Percentiles rank a stretch among this genome's conserved stretches.
These are phyloP conservation scores for Scleroderma citrinum DNA, from an alignment of 768 basidiomycete genomes.

Conservation along the genomic window DNA sequence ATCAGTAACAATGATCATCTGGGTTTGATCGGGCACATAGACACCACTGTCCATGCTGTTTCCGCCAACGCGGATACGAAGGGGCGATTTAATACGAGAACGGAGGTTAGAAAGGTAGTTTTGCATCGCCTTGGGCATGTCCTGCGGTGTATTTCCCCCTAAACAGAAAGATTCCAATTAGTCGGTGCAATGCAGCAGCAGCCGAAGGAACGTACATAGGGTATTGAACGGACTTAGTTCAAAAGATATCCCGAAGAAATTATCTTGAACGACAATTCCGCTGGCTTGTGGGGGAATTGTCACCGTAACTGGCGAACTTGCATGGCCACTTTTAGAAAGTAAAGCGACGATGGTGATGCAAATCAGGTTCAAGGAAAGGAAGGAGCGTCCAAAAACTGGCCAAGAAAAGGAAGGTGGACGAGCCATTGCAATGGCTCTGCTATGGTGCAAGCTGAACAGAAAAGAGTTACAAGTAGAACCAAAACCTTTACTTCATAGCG, in stretches of 20 bases:
- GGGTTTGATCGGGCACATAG: slow-evolving; percentile 22
- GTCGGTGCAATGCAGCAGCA: neutral
- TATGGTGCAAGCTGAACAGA: too few relatives aligned
- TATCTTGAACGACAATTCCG: slow-evolving; percentile 30
- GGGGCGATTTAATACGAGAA: slow-evolving; percentile 26
- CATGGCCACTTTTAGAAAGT: neutral
- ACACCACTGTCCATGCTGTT: slow-evolving; percentile 36
- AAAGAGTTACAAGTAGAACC: too few relatives aligned
- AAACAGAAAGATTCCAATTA: neutral
- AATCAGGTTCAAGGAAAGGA: neutral
- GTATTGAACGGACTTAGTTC: slow-evolving; percentile 34
- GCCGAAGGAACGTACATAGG: slow-evolving; percentile 22
- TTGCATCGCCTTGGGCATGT: slow-evolving; percentile 31
- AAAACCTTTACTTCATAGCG: too few relatives aligned
- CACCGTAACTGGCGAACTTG: neutral
- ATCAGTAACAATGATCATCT: slow-evolving; percentile 27
- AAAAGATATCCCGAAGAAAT: slow-evolving; percentile 35
- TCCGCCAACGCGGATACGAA: slow-evolving; percentile 34
- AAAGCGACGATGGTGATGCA: neutral
- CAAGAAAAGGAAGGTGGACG: neutral
- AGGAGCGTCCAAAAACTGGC: neutral
- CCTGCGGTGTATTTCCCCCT: slow-evolving; percentile 28
- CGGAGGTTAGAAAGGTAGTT: slow-evolving; percentile 32
- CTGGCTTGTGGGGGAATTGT: neutral
- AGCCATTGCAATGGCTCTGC: neutral